Base-by-base conservation (phyloP, 441 rosid species). In the Sinapis alba region DNA sequence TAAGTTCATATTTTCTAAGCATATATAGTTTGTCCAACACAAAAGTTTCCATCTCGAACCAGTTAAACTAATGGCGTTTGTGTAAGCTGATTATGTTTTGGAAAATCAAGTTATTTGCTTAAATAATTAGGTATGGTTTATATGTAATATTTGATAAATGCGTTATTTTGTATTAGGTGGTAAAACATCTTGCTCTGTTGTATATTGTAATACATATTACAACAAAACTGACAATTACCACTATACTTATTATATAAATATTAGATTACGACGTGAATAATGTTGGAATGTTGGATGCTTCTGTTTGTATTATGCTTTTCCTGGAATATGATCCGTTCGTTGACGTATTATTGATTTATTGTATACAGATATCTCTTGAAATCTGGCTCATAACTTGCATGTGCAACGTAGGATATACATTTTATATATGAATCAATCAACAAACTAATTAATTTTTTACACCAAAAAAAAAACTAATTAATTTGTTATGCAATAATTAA, bases 321-420 rank as follows among this genome's bases (percentile, higher is more conserved):
- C 62, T 66, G 77, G 80, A 77, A 77, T 77, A 77, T 77, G 67
- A 71, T 72, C 77, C 69, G 68, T 66, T 68, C 73, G 69, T 77
- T 71, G 57, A 71, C 80, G 60, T 65, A 77, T 71, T 71, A 77
- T n/a, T n/a, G n/a, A n/a, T n/a, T n/a, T n/a, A n/a, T 71, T 77
- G 64, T 36, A 72, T 69, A 51, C 72, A 77, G 56, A 65, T 27
- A 66, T 77, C 61, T 69, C 76, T 77, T 45, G 72, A 77, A 71
- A 71, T 77, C 45, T 71, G 68, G 64, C 57, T 77, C 76, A 71
- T 60, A 47, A 71, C 68, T 77, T 77, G 80, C 76, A 71, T 77
- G 72, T 71, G 80, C 76, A 65, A 77, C 64, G 47, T 60, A 62
- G 50, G 63, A 58, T 71, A 65, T 71, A 56, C 56, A 41, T n/a